Percentiles rank a stretch among this genome's conserved stretches.
These are phyloP conservation scores for Claviceps paspali DNA, from an alignment of 2,329 filamentous ascomycete species.

Conservation along the genomic window DNA sequence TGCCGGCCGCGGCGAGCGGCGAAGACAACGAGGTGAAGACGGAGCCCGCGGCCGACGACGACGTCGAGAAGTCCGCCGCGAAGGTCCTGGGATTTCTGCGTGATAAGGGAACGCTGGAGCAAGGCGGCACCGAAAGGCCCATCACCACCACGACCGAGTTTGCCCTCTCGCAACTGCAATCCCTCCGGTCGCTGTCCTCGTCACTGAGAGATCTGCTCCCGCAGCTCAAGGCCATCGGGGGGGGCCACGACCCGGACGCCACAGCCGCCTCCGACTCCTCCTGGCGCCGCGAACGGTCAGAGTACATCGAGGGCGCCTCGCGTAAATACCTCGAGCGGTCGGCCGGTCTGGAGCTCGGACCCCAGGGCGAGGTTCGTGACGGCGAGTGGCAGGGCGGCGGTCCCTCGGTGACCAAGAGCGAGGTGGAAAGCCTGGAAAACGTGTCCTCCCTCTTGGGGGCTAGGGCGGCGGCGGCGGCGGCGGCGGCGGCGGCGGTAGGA, in stretches of 20 bases:
- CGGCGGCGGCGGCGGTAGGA: too few species aligned
- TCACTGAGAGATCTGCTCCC: constrained; percentile 50
- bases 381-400: constrained; percentile 48
- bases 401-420: constrained; percentile 30
- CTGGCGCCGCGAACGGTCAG: constrained; percentile 55
- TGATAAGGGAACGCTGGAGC: constrained; percentile 33
- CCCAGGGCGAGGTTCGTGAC: constrained; percentile 45
- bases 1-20: constrained; percentile 7
- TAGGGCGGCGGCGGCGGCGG: not conserved
- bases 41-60: not conserved
- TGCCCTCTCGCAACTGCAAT: constrained; percentile 67
- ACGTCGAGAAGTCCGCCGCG: not conserved
- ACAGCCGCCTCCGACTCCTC: constrained; percentile 22
- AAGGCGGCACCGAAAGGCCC: constrained; percentile 36
- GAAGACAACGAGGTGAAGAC: constrained; percentile 6
- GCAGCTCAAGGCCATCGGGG: constrained; percentile 28
- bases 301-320: constrained; percentile 74
- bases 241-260: constrained; percentile 10
- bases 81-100: constrained; percentile 40
- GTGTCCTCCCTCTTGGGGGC: constrained; percentile 30
- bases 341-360: constrained; percentile 49
- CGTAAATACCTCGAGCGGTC: constrained; percentile 58
- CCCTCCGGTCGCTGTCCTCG: constrained; percentile 50
- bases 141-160: constrained; percentile 62
- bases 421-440: constrained; percentile 42